Evolutionary conservation across 2,329 filamentous ascomycete species (phyloP).

Genomic region (Ophiostoma novo-ulmi): DNA sequence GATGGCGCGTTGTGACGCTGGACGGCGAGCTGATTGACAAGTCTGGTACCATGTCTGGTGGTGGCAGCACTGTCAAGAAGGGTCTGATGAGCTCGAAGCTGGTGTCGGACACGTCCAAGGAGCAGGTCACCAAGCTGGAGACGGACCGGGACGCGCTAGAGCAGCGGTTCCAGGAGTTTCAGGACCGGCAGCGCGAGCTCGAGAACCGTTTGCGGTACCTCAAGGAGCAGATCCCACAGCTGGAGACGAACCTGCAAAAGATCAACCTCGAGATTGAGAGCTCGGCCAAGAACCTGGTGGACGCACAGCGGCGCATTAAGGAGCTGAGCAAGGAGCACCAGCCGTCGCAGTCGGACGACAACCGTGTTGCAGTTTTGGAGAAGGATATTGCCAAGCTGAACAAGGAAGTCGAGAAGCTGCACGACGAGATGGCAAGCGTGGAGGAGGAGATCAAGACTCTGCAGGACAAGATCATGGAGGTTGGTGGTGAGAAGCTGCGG

Average conservation of each 20-base stretch:
- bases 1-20: conserved; percentile 95
- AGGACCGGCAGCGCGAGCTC: conserved; percentile 75
- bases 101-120: conserved; percentile 77
- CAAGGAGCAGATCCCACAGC: conserved; percentile 70
- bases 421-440: conserved; percentile 77
- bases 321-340: conserved; percentile 64
- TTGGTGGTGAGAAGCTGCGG: conserved; percentile 88
- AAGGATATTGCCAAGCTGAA: conserved; percentile 72
- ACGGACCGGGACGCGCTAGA: conserved; percentile 80
- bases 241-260: conserved; percentile 91
- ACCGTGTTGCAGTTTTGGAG: conserved; percentile 64
- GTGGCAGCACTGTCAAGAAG: conserved; percentile 82
- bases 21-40: conserved; percentile 95
- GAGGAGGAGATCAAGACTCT: conserved; percentile 89
- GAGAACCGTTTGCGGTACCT: conserved; percentile 68
- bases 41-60: conserved; percentile 97
- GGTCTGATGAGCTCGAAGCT: conserved; percentile 97
- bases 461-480: conserved; percentile 97
- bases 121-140: conserved; percentile 84
- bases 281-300: conserved; percentile 73
- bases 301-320: conserved; percentile 77
- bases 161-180: conserved; percentile 74
- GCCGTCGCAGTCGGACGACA: conserved; percentile 74
- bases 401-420: conserved; percentile 73
- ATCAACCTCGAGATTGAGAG: conserved; percentile 83